Conservation (phyloP, 2,329 filamentous ascomycete species). For the Coleophoma eucalyptorum region DNA sequence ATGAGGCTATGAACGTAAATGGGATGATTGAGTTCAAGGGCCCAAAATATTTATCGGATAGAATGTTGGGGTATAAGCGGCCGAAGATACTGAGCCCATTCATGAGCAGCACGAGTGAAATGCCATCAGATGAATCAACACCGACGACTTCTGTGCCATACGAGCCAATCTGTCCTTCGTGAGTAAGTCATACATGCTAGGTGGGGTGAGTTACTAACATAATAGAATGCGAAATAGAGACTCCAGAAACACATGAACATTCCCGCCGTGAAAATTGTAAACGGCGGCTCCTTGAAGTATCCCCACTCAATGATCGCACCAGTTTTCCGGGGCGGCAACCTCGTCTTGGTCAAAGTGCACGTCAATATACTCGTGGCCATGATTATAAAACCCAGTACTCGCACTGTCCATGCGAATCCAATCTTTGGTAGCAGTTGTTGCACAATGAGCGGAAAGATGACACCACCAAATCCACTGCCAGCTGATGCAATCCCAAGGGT, state of each 20-base stretch:
- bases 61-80: constrained; percentile 41
- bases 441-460: constrained; percentile 37
- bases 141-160: constrained; percentile 11
- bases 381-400: constrained; percentile 37
- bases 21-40: constrained; percentile 48
- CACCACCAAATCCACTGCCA: constrained; percentile 30
- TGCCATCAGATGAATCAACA: constrained; percentile 33
- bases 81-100: constrained; percentile 49
- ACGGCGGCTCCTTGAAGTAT: constrained; percentile 36
- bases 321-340: constrained; percentile 22
- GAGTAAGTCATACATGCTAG: not conserved
- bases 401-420: constrained; percentile 37
- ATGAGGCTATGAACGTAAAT: constrained; percentile 7
- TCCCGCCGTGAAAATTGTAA: constrained; percentile 35
- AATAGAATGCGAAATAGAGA: constrained; percentile 41
- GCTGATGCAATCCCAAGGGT: constrained; percentile 27
- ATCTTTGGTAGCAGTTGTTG: constrained; percentile 30
- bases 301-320: constrained; percentile 35
- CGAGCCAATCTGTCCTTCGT: constrained; percentile 24
- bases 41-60: constrained; percentile 45
- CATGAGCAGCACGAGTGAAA: constrained; percentile 44
- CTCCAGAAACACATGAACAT: constrained; percentile 34
- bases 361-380: constrained; percentile 31
- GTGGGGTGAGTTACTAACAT: constrained; percentile 13
- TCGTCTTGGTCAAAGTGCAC: constrained; percentile 22